Evolutionary conservation across 306 rosid genomes (phyloP).

Genomic region (Hippophae gyantsensis): DNA sequence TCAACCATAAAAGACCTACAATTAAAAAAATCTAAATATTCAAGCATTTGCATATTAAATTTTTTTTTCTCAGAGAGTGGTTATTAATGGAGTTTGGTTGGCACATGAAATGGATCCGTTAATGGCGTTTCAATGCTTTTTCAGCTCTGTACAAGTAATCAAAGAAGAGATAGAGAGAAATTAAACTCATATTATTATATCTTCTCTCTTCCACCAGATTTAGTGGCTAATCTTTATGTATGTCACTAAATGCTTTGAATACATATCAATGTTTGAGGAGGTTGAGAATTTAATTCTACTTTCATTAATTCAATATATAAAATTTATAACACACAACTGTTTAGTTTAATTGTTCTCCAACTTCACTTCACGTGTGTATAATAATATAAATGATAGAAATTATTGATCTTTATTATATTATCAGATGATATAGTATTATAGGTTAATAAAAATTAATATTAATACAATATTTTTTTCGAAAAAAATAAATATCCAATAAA

Average conservation of each 20-base stretch:
- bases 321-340: conserved; percentile 9
- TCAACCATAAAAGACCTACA: too few relatives aligned
- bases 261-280: conserved; percentile 43
- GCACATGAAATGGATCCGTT: conserved; percentile 49
- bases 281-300: conserved; percentile 55
- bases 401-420: too few relatives aligned
- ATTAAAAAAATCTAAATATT: too few relatives aligned
- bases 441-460: too few relatives aligned
- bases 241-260: conserved; percentile 58
- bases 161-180: conserved; percentile 11
- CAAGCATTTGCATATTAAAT: too few relatives aligned
- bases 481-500: too few relatives aligned
- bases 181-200: conserved; percentile 12
- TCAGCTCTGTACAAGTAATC: conserved; percentile 12
- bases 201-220: conserved; percentile 17
- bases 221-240: conserved; percentile 39
- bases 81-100: conserved; percentile 46
- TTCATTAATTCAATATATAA: conserved; percentile 31
- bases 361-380: too few relatives aligned
- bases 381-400: too few relatives aligned
- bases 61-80: not conserved
- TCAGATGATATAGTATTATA: too few relatives aligned
- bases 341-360: not conserved
- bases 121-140: conserved; percentile 37
- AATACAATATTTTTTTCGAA: too few relatives aligned